Evolutionary conservation across 257 asterid genomes (phyloP).

Genomic region (Gynochthodes officinalis): DNA sequence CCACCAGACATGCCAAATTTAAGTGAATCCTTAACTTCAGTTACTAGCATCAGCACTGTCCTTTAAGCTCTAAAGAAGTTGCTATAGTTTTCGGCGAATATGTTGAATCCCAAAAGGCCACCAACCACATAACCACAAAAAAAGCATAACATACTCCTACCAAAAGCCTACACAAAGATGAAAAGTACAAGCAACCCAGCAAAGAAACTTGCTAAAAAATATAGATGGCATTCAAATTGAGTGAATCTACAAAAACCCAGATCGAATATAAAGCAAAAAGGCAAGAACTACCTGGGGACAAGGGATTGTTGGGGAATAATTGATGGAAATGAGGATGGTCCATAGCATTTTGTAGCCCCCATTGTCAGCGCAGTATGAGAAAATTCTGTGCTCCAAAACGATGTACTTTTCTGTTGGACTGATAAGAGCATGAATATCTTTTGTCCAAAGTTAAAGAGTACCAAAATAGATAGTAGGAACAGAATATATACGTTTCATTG

Average conservation of each 20-base stretch:
- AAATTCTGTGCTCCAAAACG: neutral
- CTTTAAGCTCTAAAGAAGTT: neutral
- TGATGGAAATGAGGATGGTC: slow-evolving; percentile 17
- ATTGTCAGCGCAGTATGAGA: neutral
- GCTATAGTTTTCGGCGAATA: neutral
- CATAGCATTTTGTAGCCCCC: slow-evolving; percentile 4
- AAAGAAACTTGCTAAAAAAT: neutral
- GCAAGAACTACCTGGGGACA: slow-evolving; percentile 13
- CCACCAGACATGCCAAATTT: neutral
- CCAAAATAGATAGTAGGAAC: no score
- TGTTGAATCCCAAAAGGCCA: neutral
- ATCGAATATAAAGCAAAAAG: neutral
- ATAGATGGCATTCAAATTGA: neutral
- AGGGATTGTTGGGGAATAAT: slow-evolving; percentile 8
- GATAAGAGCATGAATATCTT: no score
- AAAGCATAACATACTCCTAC: neutral
- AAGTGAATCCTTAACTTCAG: neutral
- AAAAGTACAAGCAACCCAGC: neutral
- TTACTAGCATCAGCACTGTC: neutral
- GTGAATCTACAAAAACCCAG: neutral
- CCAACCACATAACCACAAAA: neutral
- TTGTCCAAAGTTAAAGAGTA: neutral
- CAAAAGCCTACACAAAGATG: no score
- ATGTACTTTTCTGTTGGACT: neutral
- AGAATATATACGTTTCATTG: neutral